phyloP scores from a whole-genome alignment of 2,329 filamentous ascomycete genomes.

The Hypoxylon sp. region DNA sequence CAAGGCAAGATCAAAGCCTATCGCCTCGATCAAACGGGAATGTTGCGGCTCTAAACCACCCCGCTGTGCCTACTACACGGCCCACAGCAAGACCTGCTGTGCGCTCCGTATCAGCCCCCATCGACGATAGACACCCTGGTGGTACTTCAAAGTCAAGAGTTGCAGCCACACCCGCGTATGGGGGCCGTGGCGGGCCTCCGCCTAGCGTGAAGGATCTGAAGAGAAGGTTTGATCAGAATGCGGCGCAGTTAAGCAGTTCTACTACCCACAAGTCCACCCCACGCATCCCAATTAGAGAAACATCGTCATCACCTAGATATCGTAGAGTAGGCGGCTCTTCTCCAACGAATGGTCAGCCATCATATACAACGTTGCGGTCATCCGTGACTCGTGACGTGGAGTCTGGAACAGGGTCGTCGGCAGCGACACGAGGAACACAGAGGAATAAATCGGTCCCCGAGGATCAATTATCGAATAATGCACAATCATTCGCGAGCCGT shows the following conservation, averaged over 20 bases:
- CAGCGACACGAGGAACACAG: conserved; percentile 58
- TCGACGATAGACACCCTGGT: conserved; percentile 61
- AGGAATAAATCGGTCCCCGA: conserved; percentile 65
- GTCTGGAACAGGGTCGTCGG: conserved; percentile 51
- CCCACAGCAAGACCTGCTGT: conserved; percentile 60
- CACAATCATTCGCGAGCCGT: conserved; percentile 73
- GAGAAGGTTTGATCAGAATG: conserved; percentile 81
- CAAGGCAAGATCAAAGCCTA: conserved; percentile 61
- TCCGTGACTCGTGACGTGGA: conserved; percentile 54
- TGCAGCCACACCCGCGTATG: conserved; percentile 51
- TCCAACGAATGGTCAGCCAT: conserved; percentile 56
- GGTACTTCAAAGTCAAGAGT: conserved; percentile 53
- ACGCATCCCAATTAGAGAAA: conserved; percentile 57
- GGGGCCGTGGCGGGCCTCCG: conserved; percentile 59
- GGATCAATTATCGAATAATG: conserved; percentile 67
- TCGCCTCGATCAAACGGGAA: conserved; percentile 66
- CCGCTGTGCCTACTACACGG: conserved; percentile 59
- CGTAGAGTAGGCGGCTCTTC: conserved; percentile 48
- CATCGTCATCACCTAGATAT: conserved; percentile 55
- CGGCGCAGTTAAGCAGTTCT: conserved; percentile 51
- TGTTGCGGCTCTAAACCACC: conserved; percentile 65
- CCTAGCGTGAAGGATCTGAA: conserved; percentile 86
- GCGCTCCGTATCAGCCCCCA: conserved; percentile 71
- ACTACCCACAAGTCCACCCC: conserved; percentile 57
- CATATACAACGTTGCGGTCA: conserved; percentile 61